Evolutionary conservation across 371 early-diverging fungal genomes (phyloP).

Genomic region (Mortierella sp.): DNA sequence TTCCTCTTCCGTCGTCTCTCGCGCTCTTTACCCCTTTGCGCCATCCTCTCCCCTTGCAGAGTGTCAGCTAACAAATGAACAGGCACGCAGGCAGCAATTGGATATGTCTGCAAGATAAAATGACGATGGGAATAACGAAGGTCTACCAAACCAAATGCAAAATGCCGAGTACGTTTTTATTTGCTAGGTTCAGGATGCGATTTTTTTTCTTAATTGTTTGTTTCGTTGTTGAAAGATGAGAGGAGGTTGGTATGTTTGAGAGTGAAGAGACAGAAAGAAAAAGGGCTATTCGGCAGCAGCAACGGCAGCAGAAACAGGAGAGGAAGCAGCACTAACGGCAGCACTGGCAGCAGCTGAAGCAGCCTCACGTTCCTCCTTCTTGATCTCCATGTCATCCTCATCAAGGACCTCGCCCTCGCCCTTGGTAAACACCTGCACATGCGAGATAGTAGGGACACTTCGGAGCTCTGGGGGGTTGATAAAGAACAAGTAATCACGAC

Average conservation of each 20-base stretch:
- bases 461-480: constrained; percentile 51
- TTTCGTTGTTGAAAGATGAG: not conserved
- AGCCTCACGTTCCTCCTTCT: constrained; percentile 31
- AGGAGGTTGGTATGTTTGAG: not conserved
- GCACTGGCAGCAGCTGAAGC: not conserved
- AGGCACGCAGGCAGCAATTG: not conserved
- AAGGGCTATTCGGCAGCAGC: not conserved
- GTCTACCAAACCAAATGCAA: not conserved
- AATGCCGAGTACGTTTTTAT: not conserved
- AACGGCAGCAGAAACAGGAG: not conserved
- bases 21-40: not conserved
- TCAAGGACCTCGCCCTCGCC: constrained; percentile 55
- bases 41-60: not conserved
- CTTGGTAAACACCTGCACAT: constrained; percentile 56
- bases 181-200: constrained; percentile 5
- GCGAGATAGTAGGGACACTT: constrained; percentile 47
- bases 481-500: constrained; percentile 53
- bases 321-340: not conserved
- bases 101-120: not conserved
- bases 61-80: not conserved
- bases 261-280: not conserved
- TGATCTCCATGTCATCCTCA: constrained; percentile 51
- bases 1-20: not conserved
- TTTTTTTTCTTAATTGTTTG: not conserved
- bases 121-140: not conserved